phyloP scores from a whole-genome alignment of 2,329 filamentous ascomycete species.

The Teratosphaeria gauchensis region DNA sequence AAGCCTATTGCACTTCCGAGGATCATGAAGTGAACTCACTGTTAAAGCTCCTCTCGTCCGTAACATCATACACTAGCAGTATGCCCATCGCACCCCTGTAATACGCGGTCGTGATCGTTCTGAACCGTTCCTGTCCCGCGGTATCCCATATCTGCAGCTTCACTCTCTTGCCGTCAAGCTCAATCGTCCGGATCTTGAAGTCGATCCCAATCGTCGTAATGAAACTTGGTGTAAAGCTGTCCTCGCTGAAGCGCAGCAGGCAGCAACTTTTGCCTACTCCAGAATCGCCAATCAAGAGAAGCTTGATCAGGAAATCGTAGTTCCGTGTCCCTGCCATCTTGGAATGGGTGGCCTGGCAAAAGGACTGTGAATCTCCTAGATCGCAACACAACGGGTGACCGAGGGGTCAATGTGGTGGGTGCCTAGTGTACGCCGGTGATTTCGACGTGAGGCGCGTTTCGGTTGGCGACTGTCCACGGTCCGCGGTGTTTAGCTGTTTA shows the following conservation, averaged over 20 bases:
- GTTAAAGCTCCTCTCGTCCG: slow-evolving; percentile 89
- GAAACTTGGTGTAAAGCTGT: slow-evolving; percentile 94
- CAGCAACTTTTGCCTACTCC: slow-evolving; percentile 97
- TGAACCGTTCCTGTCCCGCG: slow-evolving; percentile 93
- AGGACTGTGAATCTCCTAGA: background rate
- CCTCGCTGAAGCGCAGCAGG: slow-evolving; percentile 90
- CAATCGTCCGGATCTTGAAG: slow-evolving; percentile 99
- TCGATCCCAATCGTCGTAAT: slow-evolving; percentile 99
- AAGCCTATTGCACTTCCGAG: slow-evolving; percentile 5
- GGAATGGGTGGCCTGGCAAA: background rate
- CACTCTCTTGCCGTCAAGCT: slow-evolving; percentile 95
- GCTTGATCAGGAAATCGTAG: slow-evolving; percentile 98
- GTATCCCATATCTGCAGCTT: slow-evolving; percentile 99
- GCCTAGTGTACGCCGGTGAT: background rate
- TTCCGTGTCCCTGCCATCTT: slow-evolving; percentile 93
- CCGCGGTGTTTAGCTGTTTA: background rate
- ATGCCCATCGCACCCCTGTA: slow-evolving; percentile 98
- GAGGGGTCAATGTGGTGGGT: background rate
- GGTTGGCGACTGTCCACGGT: background rate
- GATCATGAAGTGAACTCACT: slow-evolving; percentile 49
- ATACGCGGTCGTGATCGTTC: slow-evolving; percentile 97
- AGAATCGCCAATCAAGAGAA: slow-evolving; percentile 91
- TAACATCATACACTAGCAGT: slow-evolving; percentile 94
- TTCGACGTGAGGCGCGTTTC: background rate
- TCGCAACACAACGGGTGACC: background rate